Base-by-base conservation (phyloP, 2,329 filamentous ascomycete genomes). In the Aplosporella prunicola region DNA sequence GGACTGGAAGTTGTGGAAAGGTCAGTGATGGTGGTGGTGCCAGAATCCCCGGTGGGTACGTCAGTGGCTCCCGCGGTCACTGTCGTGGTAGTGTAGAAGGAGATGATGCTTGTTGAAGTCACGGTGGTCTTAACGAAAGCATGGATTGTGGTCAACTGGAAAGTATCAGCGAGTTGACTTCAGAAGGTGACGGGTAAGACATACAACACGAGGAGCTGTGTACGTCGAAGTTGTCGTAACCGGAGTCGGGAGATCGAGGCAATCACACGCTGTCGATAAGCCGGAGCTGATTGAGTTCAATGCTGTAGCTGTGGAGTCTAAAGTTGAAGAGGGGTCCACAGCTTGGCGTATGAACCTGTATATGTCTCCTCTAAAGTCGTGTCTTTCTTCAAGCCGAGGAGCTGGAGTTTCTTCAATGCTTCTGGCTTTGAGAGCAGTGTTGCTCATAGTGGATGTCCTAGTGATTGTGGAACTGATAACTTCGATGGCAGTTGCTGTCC, bases 241-340 rank as follows among this genome's bases (percentile, higher is more conserved):
- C n/a, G 49, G 45, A 0, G 49, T 54, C 7, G 56, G 54, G 9
- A 53, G 47, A 43, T 50, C 45, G 29, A 50, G 46, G 38, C 54
- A 57, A 5, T 48, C 49, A 43, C 55, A 59, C 15, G 54, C 56
- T 22, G 44, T 53, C 0, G 50, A 50, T 8, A 57, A 35, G 2
- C 47, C 51, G 5, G 35, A 43, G 20, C 49, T 36, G 25, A 45
- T 38, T 42, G 30, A 51, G 45, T 32, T 45, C 38, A 22, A 42
- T n/a, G 26, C 45, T 33, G 10, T 46, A 39, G n/a, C 40, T 22
- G 33, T 46, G 18, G 23, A 39, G 11, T 38, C 32, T 14, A 44
- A 17, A 39, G 42, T 7, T 48, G 43, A 16, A 22, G 28, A 22
- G 45, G 32, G 24, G 5, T 13, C 17, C 31, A 16, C 20, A 5